phyloP scores from a whole-genome alignment of 1,284 basidiomycete genomes.

The Megacollybia platyphylla region DNA sequence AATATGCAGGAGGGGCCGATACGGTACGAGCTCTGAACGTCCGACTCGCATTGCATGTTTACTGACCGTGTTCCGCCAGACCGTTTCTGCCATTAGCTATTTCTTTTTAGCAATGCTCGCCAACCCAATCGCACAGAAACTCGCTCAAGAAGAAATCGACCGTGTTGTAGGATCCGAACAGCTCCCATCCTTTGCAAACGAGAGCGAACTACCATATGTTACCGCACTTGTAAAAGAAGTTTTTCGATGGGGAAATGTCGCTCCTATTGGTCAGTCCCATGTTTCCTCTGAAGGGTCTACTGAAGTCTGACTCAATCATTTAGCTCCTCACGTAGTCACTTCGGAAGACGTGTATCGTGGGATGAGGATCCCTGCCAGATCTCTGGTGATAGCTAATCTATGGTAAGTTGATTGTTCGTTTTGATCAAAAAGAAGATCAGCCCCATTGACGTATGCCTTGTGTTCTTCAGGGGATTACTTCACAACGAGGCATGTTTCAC shows the following conservation, averaged over 20 bases:
- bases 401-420: constrained; percentile 16
- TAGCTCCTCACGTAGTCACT: constrained; percentile 12
- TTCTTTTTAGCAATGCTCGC: constrained; percentile 23
- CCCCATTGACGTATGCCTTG: too few relatives aligned
- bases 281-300: constrained; percentile 10
- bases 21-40: not conserved
- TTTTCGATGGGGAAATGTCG: constrained; percentile 20
- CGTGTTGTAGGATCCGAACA: constrained; percentile 14
- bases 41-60: not conserved
- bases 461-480: too few relatives aligned
- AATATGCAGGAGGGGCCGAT: constrained; percentile 1
- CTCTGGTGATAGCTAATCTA: constrained; percentile 15
- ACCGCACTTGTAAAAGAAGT: constrained; percentile 22
- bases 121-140: constrained; percentile 22
- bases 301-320: constrained; percentile 7
- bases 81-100: constrained; percentile 24
- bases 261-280: constrained; percentile 13
- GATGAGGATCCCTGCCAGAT: constrained; percentile 15
- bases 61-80: constrained; percentile 14
- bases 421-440: too few relatives aligned
- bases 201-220: constrained; percentile 18
- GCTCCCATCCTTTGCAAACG: constrained; percentile 20
- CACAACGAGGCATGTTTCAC: too few relatives aligned
- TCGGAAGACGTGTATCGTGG: constrained; percentile 16
- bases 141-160: constrained; percentile 20